These are phyloP conservation scores for Cutaneotrichosporon dermatis DNA, from an alignment of 1,284 basidiomycete genomes.

Conservation along the genomic window DNA sequence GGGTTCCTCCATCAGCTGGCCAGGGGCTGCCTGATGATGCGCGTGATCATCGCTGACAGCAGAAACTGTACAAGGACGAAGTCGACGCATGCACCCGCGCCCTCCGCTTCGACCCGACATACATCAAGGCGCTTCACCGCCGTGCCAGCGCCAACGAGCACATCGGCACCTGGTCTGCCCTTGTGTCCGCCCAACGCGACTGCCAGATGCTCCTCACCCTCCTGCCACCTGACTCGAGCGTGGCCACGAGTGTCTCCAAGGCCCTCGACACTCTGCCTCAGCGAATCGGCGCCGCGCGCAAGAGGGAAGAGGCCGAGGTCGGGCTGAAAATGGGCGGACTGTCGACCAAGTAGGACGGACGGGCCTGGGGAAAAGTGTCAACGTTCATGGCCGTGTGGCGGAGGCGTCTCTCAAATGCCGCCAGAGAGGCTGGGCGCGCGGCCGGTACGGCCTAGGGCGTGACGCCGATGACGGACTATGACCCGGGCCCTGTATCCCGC, in stretches of 20 bases:
- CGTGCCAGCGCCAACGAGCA: constrained; percentile 78
- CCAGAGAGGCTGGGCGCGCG: background rate
- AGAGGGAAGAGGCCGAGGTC: constrained; percentile 12
- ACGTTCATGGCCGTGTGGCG: background rate
- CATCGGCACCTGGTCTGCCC: constrained; percentile 73
- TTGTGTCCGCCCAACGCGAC: constrained; percentile 62
- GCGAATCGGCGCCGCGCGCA: constrained; percentile 5
- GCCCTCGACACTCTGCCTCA: constrained; percentile 11
- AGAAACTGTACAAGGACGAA: constrained; percentile 43
- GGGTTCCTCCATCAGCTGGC: too few species aligned
- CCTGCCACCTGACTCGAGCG: constrained; percentile 11
- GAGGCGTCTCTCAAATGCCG: background rate
- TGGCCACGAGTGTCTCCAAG: constrained; percentile 5
- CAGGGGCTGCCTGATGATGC: too few species aligned
- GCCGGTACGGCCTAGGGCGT: background rate
- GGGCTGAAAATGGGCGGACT: constrained; percentile 8
- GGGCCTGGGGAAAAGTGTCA: background rate
- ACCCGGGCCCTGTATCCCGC: too few species aligned
- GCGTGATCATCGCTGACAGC: background rate
- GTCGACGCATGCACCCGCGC: constrained; percentile 55
- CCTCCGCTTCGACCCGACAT: constrained; percentile 72
- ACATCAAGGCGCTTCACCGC: constrained; percentile 82
- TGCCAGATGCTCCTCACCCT: constrained; percentile 7
- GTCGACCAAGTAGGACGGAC: background rate
- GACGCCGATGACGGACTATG: too few species aligned